phyloP scores from a whole-genome alignment of 2,329 filamentous ascomycete species.

The Ophiocordyceps camponoti-leonardi region DNA sequence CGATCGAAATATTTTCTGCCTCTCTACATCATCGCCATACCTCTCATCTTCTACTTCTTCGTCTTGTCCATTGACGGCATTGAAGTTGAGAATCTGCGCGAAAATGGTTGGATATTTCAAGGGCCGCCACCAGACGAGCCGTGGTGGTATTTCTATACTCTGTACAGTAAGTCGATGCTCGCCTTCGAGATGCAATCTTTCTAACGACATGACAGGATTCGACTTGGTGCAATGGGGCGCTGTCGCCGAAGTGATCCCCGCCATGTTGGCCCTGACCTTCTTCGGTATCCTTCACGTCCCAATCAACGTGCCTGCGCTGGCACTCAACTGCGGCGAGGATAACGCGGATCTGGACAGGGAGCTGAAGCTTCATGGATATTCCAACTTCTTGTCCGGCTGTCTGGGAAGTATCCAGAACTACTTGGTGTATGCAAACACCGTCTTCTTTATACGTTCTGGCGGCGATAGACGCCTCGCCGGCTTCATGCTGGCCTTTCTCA shows the following conservation, averaged over 20 bases:
- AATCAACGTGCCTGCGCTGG: constrained; percentile 91
- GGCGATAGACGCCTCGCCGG: constrained; percentile 78
- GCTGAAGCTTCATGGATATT: constrained; percentile 80
- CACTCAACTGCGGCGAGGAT: constrained; percentile 80
- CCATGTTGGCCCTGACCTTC: constrained; percentile 94
- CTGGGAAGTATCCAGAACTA: constrained; percentile 91
- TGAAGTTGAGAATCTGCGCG: constrained; percentile 47
- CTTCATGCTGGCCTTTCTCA: constrained; percentile 64
- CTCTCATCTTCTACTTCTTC: constrained; percentile 60
- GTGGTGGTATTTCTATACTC: constrained; percentile 95
- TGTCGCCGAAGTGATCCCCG: constrained; percentile 67
- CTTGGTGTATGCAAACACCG: constrained; percentile 89
- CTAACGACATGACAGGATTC: constrained; percentile 42
- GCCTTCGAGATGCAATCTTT: not conserved
- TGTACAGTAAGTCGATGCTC: constrained; percentile 53
- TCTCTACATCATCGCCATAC: constrained; percentile 67
- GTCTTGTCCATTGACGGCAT: constrained; percentile 53
- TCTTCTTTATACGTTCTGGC: constrained; percentile 90
- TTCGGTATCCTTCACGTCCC: constrained; percentile 95
- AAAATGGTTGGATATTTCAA: constrained; percentile 79
- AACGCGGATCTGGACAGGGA: constrained; percentile 83
- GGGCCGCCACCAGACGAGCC: constrained; percentile 71
- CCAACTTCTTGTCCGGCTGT: constrained; percentile 77
- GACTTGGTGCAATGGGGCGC: constrained; percentile 68
- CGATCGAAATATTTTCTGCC: constrained; percentile 76